phyloP scores from a whole-genome alignment of 2,329 filamentous ascomycete species.

The Aspergillus aculeatus region DNA sequence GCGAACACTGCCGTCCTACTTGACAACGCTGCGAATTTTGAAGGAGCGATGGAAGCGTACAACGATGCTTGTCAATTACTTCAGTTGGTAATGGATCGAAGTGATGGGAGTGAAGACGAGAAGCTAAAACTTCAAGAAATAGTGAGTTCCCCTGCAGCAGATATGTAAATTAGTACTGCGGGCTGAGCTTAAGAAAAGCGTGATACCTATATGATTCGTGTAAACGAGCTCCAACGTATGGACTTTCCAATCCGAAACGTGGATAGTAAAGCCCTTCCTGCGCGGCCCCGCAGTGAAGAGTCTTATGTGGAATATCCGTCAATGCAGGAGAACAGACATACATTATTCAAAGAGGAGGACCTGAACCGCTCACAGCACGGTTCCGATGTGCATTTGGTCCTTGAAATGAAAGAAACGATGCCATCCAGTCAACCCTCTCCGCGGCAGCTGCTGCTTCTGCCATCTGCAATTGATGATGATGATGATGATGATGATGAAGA shows the following conservation, averaged over 20 bases:
- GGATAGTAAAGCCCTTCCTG: constrained; percentile 74
- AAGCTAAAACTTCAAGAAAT: constrained; percentile 84
- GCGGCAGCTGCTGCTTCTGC: constrained; percentile 40
- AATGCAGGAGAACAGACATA: constrained; percentile 37
- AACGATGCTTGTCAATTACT: constrained; percentile 84
- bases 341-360: constrained; percentile 50
- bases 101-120: constrained; percentile 79
- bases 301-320: constrained; percentile 44
- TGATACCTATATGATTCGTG: constrained; percentile 84
- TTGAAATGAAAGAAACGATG: constrained; percentile 27
- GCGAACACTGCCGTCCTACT: constrained; percentile 93
- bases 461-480: constrained; percentile 32
- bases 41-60: constrained; percentile 87
- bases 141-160: constrained; percentile 55
- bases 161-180: constrained; percentile 9
- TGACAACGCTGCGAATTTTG: constrained; percentile 93
- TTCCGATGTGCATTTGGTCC: constrained; percentile 32
- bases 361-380: constrained; percentile 53
- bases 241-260: constrained; percentile 49
- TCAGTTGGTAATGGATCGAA: constrained; percentile 82
- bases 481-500: no score
- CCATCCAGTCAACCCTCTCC: constrained; percentile 33
- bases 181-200: constrained; percentile 54
- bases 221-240: constrained; percentile 78
- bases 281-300: constrained; percentile 63